These are phyloP conservation scores for Aspergillus luchuensis DNA, from an alignment of 2,329 filamentous ascomycete genomes.

Conservation along the genomic window DNA sequence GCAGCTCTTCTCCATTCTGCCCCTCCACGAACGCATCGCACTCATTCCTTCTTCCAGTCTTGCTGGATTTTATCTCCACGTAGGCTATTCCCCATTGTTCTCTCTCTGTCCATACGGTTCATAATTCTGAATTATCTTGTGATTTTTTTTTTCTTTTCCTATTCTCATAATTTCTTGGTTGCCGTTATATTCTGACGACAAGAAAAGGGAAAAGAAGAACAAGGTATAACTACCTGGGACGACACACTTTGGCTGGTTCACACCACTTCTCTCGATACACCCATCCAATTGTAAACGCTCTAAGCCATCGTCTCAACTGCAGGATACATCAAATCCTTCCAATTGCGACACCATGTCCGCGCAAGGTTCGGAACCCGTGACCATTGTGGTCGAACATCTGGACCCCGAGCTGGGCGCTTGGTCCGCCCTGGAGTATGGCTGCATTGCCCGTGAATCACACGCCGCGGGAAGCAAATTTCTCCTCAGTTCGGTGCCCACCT, in stretches of 20 bases:
- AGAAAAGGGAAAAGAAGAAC: too few relatives aligned
- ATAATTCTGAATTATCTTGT: neutral
- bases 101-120: neutral
- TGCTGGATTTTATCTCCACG: neutral
- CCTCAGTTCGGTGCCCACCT: slow-evolving; percentile 75
- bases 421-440: slow-evolving; percentile 89
- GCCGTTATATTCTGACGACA: neutral
- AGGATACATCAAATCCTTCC: neutral
- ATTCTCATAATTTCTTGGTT: neutral
- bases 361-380: slow-evolving; percentile 54
- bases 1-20: neutral
- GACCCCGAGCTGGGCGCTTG: slow-evolving; percentile 91
- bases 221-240: neutral
- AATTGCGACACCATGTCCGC: slow-evolving; percentile 26
- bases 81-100: neutral
- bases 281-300: neutral
- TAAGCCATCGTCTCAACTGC: neutral
- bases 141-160: neutral
- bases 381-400: slow-evolving; percentile 93
- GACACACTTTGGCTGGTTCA: neutral
- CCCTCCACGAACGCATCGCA: neutral
- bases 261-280: neutral
- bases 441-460: slow-evolving; percentile 80
- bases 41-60: neutral
- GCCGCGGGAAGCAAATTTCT: slow-evolving; percentile 69